These are phyloP conservation scores for Chlorella sp. DNA, from an alignment of 139 green algal species.

Conservation along the genomic window DNA sequence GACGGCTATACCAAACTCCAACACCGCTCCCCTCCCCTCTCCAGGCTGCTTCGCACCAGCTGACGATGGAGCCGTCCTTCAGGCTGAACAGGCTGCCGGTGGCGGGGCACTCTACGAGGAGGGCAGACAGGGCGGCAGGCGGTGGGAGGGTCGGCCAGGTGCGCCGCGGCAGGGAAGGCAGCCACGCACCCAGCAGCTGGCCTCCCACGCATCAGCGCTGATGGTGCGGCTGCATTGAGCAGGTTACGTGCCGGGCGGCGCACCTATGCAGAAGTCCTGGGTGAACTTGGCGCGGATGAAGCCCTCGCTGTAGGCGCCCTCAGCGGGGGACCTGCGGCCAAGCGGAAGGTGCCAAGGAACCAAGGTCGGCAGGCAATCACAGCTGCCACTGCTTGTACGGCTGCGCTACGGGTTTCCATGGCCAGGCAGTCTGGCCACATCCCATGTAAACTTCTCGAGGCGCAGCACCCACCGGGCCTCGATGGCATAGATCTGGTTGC, in stretches of 20 bases:
- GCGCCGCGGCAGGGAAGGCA: too few species aligned
- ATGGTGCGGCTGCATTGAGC: too few species aligned
- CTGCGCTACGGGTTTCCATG: too few species aligned
- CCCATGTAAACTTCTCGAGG: too few species aligned
- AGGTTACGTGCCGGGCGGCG: too few species aligned
- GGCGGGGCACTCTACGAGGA: slow-evolving; percentile 89
- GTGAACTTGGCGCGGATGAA: slow-evolving; percentile 96
- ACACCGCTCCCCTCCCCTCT: too few species aligned
- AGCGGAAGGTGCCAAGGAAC: not conserved
- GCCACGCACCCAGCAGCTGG: too few species aligned
- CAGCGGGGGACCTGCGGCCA: slow-evolving; percentile 83
- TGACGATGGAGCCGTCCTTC: slow-evolving; percentile 88
- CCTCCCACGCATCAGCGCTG: too few species aligned
- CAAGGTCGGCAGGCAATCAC: not conserved
- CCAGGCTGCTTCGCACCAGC: slow-evolving; percentile 57
- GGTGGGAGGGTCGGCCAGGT: too few species aligned
- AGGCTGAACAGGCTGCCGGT: slow-evolving; percentile 91
- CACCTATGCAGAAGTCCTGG: slow-evolving; percentile 64
- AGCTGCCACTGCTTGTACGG: not conserved
- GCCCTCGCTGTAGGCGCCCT: slow-evolving; percentile 96
- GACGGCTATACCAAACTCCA: too few species aligned
- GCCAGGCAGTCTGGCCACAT: too few species aligned
- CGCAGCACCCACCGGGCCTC: slow-evolving; percentile 68
- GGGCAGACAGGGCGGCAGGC: not conserved
- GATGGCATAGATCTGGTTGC: slow-evolving; percentile 93